Percentiles rank a stretch among this genome's conserved stretches.
phyloP scores from a whole-genome alignment of 108 stramenopile species.

The Seminavis robusta region DNA sequence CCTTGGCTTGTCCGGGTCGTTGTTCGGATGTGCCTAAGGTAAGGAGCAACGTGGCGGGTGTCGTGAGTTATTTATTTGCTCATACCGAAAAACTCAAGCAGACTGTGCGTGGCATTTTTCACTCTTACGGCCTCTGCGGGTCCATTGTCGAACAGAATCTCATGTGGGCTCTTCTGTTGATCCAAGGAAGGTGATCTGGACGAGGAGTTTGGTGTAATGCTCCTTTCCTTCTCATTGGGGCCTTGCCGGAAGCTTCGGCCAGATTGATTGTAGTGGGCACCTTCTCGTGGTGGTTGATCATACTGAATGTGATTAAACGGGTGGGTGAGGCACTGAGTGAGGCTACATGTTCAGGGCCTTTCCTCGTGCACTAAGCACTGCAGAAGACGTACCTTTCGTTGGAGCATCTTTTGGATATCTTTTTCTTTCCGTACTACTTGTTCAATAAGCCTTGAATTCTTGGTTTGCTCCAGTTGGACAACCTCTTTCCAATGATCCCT shows the following conservation, averaged over 20 bases:
- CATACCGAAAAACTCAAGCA: conserved; percentile 44
- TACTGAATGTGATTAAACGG: too few species aligned
- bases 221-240: conserved; percentile 7
- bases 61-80: not conserved
- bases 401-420: conserved; percentile 62
- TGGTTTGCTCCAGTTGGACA: conserved; percentile 41
- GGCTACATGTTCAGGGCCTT: not conserved
- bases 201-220: not conserved
- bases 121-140: conserved; percentile 44
- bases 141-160: conserved; percentile 39
- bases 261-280: conserved; percentile 14
- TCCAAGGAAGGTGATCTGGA: conserved; percentile 1
- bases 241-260: conserved; percentile 14
- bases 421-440: conserved; percentile 56
- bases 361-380: not conserved
- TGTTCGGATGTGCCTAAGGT: too few species aligned
- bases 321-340: not conserved
- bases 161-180: conserved; percentile 44
- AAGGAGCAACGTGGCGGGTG: too few species aligned
- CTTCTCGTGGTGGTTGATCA: too few species aligned
- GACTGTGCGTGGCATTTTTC: conserved; percentile 13
- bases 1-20: too few species aligned
- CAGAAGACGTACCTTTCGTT: conserved; percentile 50
- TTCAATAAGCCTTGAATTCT: conserved; percentile 39
- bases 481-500: conserved; percentile 41